Evolutionary conservation across 139 green algal genomes (phyloP), one percentile per base, ranked within the genome.

Genomic region (Coelastrella sp.): DNA sequence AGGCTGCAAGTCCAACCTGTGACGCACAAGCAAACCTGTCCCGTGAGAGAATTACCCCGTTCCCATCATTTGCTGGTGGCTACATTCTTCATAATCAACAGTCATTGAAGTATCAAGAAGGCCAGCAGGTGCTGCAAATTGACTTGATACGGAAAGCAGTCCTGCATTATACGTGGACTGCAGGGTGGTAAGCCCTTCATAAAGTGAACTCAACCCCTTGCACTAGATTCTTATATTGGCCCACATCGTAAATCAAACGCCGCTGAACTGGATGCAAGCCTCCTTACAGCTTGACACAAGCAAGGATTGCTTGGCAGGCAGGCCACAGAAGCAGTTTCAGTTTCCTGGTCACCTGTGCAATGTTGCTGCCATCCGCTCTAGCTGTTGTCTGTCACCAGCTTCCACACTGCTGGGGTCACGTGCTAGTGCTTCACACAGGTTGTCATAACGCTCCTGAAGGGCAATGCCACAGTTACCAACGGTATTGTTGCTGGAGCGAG

Each of bases 361-460:
- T 16, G 83, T 85, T 14, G 77, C 80, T 74, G 22, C 57, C 79
- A 90, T 73, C 71, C 90, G 60, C 20, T 93, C 93, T 66, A 94
- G 71, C 91, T 92, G 90, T 90, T 92, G 90, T 57, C 85, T 71
- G 32, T 94, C 93, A n/a, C 66, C 54, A 16, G 88, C 80, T 20
- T 95, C 93, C 5, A 91, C 16, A 5, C 76, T 77, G 16, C 75
- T 17, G 4, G 90, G 88, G 66, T 94, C 93, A 17, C 74, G 20
- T 10, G 80, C 66, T 75, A 91, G 11, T 6, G 90, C 83, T 32
- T 93, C 90, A 59, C 56, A 17, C 65, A 94, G 73, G 23, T 11
- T 23, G 22, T 19, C 7, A 23, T 76, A 86, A 71, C 85, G 84
- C n/a, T 84, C 76, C 85, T 94, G 91, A 47, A 92, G 61, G 2